A percentile compares a stretch with the other conserved stretches of the same genome.
Conservation (phyloP, 202 grass and related monocot genomes). For the Dendrocalamus latiflorus region DNA sequence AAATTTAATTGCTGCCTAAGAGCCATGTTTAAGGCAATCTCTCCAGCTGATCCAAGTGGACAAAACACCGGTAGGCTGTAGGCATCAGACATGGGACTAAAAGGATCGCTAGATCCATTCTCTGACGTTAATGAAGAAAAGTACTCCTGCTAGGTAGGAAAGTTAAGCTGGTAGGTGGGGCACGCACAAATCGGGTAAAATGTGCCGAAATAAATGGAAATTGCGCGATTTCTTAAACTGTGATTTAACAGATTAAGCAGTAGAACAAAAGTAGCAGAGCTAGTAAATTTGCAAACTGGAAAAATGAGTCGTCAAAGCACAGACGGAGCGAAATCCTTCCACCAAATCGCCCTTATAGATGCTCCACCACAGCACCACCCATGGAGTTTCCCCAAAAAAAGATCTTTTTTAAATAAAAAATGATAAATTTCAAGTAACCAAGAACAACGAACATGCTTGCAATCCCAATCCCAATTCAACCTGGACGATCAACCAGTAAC, state of each 20-base stretch:
- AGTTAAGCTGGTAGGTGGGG: background rate
- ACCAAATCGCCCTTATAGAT: background rate
- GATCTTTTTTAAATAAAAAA: background rate
- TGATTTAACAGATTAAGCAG: background rate
- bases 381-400: background rate
- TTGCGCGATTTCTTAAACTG: background rate
- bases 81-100: constrained; percentile 4
- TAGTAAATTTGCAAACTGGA: background rate
- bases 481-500: background rate
- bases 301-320: background rate
- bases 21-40: background rate
- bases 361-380: background rate
- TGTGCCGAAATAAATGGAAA: background rate
- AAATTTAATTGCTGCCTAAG: constrained; percentile 8
- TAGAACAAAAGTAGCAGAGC: background rate
- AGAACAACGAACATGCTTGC: background rate
- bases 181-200: constrained; percentile 8
- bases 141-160: background rate
- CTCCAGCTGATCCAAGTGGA: background rate
- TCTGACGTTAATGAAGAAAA: background rate
- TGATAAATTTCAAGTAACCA: background rate
- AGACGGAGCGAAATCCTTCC: background rate
- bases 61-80: constrained; percentile 12
- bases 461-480: background rate
- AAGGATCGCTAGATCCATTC: background rate